Percentiles rank a stretch among this genome's conserved stretches.
phyloP scores from a whole-genome alignment of 495 filamentous ascomycete species.

The Annulohypoxylon maeteangense region DNA sequence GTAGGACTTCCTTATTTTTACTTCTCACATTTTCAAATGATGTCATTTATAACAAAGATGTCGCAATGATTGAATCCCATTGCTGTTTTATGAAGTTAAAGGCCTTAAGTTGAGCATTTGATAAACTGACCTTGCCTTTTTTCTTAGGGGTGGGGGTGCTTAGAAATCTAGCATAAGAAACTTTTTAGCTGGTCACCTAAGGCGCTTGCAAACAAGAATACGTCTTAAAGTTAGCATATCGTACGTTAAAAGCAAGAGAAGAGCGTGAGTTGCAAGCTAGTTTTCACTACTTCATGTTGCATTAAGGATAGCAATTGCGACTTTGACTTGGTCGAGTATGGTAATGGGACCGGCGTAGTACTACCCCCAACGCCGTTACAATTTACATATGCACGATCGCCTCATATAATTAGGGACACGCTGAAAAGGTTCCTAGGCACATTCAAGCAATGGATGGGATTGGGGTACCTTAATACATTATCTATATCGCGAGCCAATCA shows the following conservation, averaged over 20 bases:
- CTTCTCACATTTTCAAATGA: no score
- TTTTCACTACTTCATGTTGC: constrained; percentile 3
- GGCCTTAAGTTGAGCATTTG: no score
- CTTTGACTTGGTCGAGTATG: constrained; percentile 18
- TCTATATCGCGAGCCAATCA: constrained; percentile 21
- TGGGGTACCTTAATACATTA: constrained; percentile 10
- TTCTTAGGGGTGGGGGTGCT: not conserved
- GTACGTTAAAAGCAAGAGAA: not conserved
- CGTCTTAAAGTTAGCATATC: not conserved
- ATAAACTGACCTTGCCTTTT: no score
- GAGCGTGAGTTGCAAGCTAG: not conserved
- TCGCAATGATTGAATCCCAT: no score
- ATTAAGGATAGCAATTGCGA: constrained; percentile 18
- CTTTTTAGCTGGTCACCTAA: no score
- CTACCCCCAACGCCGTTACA: constrained; percentile 2
- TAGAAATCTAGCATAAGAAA: no score
- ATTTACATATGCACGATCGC: constrained; percentile 35
- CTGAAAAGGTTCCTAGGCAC: not conserved
- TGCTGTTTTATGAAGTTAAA: no score
- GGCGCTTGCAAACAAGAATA: not conserved
- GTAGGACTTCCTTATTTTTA: no score
- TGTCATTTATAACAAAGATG: no score
- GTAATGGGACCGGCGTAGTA: constrained; percentile 14
- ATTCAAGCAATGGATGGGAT: constrained; percentile 5
- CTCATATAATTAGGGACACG: constrained; percentile 20